These are phyloP conservation scores for Trametopsis cervina DNA, from an alignment of 768 basidiomycete species.

Conservation along the genomic window DNA sequence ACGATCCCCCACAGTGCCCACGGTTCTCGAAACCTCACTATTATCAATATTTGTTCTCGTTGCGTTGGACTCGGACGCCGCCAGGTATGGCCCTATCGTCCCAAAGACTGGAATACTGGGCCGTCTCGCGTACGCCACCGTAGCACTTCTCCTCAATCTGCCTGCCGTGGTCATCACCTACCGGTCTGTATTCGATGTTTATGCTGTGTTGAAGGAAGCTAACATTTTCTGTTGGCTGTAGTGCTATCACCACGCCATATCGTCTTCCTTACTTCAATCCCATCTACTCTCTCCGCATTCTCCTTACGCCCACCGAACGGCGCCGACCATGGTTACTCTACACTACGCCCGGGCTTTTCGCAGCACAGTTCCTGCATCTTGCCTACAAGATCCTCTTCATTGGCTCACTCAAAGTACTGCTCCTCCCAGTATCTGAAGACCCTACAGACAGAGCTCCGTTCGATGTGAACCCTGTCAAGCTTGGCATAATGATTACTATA, in stretches of 20 bases:
- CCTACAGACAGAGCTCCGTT: background rate
- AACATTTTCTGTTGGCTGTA: no score
- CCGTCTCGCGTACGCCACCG: constrained; percentile 55
- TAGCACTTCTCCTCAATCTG: constrained; percentile 57
- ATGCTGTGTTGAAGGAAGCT: no score
- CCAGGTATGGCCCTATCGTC: constrained; percentile 56
- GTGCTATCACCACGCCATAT: constrained; percentile 80
- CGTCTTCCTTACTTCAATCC: constrained; percentile 59
- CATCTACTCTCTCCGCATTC: constrained; percentile 52
- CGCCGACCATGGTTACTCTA: constrained; percentile 76
- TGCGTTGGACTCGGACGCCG: constrained; percentile 49
- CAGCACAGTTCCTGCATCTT: constrained; percentile 37
- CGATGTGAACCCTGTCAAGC: constrained; percentile 42
- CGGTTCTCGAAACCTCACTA: constrained; percentile 39
- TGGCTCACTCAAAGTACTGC: constrained; percentile 38
- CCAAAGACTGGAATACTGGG: constrained; percentile 53
- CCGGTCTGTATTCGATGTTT: no score
- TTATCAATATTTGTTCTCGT: constrained; percentile 52
- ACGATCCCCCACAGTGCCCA: constrained; percentile 34
- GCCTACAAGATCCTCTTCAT: constrained; percentile 38
- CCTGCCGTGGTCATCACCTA: constrained; percentile 74
- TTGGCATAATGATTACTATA: constrained; percentile 51
- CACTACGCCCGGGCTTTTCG: constrained; percentile 62
- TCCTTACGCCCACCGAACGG: constrained; percentile 79
- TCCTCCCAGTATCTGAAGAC: constrained; percentile 40